Evolutionary conservation across 805 yeast genomes (phyloP).

Genomic region (Grigorovia yakushimaensis): DNA sequence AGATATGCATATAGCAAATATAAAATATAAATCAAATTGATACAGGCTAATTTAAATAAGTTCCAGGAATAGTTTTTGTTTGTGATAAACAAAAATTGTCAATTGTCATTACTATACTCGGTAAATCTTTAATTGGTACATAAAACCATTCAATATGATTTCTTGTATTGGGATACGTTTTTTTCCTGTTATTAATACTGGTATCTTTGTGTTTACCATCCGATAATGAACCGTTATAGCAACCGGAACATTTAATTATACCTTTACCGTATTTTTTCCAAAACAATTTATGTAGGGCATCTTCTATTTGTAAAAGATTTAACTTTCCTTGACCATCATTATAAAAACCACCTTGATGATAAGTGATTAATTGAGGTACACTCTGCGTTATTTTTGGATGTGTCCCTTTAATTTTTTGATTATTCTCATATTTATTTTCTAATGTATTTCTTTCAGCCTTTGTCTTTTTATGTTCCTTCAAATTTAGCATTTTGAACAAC

Average conservation of each 20-base stretch:
- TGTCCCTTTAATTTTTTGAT: too few species aligned
- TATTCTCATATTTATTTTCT: too few species aligned
- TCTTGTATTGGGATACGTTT: constrained; percentile 6
- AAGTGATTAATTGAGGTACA: constrained; percentile 6
- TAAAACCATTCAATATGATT: constrained; percentile 24
- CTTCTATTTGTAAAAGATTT: constrained; percentile 15
- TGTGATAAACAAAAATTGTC: constrained; percentile 7
- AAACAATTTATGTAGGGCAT: constrained; percentile 16
- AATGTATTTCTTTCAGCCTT: neutral
- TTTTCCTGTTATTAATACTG: neutral
- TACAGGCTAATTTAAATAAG: too few species aligned
- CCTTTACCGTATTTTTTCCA: constrained; percentile 27
- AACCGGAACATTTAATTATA: constrained; percentile 21
- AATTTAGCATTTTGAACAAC: neutral
- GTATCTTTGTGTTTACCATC: neutral
- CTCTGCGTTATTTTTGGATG: neutral
- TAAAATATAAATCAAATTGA: too few species aligned
- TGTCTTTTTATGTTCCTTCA: neutral
- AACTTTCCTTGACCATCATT: constrained; percentile 10
- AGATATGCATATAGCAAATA: neutral
- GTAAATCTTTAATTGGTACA: constrained; percentile 19
- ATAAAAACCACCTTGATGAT: constrained; percentile 20
- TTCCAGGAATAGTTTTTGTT: neutral
- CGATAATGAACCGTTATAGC: constrained; percentile 8
- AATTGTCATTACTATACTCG: constrained; percentile 11